Evolutionary conservation across 2,329 filamentous ascomycete genomes (phyloP).

Genomic region (Cyphellophora attinorum): DNA sequence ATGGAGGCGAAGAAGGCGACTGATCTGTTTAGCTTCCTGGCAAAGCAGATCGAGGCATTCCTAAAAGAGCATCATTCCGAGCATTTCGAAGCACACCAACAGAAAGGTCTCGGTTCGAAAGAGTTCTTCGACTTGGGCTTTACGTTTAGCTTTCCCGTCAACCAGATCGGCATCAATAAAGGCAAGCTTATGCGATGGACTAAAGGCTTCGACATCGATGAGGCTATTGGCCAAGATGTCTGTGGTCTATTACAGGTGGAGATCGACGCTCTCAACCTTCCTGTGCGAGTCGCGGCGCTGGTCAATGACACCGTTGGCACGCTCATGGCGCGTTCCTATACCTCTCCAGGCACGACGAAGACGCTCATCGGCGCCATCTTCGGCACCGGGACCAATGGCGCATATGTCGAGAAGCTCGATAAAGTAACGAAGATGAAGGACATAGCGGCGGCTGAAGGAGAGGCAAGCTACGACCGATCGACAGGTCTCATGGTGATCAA

Average conservation of each 20-base stretch:
- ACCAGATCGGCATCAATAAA: slow-evolving; percentile 91
- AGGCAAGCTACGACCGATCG: slow-evolving; percentile 61
- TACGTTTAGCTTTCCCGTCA: slow-evolving; percentile 94
- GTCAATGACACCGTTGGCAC: slow-evolving; percentile 98
- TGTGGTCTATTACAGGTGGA: slow-evolving; percentile 81
- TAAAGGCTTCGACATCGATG: slow-evolving; percentile 95
- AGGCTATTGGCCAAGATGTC: slow-evolving; percentile 88
- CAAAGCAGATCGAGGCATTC: slow-evolving; percentile 84
- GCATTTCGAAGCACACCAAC: slow-evolving; percentile 64
- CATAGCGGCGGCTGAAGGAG: slow-evolving; percentile 34
- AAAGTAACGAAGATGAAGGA: slow-evolving; percentile 68
- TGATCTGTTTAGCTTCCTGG: slow-evolving; percentile 86
- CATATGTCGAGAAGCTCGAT: slow-evolving; percentile 84
- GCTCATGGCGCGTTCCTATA: slow-evolving; percentile 94
- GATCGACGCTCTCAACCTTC: slow-evolving; percentile 76
- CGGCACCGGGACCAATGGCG: slow-evolving; percentile 93
- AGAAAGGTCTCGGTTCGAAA: slow-evolving; percentile 58
- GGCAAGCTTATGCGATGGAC: slow-evolving; percentile 94
- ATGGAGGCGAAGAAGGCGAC: slow-evolving; percentile 82
- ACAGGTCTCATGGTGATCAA: slow-evolving; percentile 97
- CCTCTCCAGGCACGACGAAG: slow-evolving; percentile 74
- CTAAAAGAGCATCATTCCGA: slow-evolving; percentile 79
- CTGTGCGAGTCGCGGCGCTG: slow-evolving; percentile 87
- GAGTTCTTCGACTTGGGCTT: slow-evolving; percentile 92
- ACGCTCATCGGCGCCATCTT: slow-evolving; percentile 95